Conservation (phyloP, 192 early-diverging fungal species). For the Funneliformis mosseae region DNA sequence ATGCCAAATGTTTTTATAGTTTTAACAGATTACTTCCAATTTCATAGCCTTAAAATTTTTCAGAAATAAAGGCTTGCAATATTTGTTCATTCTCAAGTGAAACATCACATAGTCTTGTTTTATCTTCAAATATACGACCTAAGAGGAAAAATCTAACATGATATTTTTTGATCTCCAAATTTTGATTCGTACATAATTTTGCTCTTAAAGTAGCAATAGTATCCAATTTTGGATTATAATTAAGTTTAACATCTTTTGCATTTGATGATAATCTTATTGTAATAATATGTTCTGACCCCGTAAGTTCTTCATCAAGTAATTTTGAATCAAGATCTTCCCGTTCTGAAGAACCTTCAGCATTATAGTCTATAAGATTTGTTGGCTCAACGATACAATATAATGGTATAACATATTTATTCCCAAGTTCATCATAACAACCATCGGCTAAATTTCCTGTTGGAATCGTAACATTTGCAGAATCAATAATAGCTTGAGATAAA, state of each 20-base stretch:
- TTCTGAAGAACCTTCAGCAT: conserved; percentile 23
- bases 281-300: not conserved
- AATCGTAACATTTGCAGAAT: conserved; percentile 65
- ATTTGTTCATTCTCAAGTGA: conserved; percentile 14
- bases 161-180: conserved; percentile 23
- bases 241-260: conserved; percentile 34
- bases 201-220: conserved; percentile 39
- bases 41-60: not conserved
- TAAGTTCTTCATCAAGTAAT: conserved; percentile 8
- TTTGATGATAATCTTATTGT: conserved; percentile 41
- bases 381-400: conserved; percentile 65
- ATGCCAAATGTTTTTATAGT: too few relatives aligned
- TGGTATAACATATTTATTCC: conserved; percentile 70
- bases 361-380: conserved; percentile 48
- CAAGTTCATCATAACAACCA: conserved; percentile 81
- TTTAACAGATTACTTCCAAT: too few relatives aligned
- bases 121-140: conserved; percentile 48
- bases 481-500: conserved; percentile 66
- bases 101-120: conserved; percentile 10
- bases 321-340: conserved; percentile 9
- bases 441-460: conserved; percentile 72
- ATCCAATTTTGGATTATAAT: conserved; percentile 32
- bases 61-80: conserved; percentile 32
- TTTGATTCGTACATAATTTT: conserved; percentile 35
- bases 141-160: conserved; percentile 53